Base-by-base conservation (phyloP, 805 yeast species). In the Torulaspora quercuum region DNA sequence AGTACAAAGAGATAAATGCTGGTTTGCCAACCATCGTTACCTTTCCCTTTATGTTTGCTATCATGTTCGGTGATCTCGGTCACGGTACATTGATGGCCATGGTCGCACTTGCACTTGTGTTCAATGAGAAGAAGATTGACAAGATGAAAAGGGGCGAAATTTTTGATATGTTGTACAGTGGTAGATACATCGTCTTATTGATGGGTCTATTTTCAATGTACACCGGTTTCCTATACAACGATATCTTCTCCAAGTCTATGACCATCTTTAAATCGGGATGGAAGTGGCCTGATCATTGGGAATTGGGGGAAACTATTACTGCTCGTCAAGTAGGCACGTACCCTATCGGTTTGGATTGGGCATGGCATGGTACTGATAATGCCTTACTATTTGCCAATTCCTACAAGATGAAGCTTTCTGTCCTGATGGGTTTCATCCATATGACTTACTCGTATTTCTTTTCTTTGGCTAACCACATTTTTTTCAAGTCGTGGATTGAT, bases 21-120 rank as follows among this genome's bases (percentile, higher is more conserved):
- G 87, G 86, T 37, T 68, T 81, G 43, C 80, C 89, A 11, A 77
- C 88, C 1, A 71, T 80, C 25, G 78, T 80, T 11, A 82, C 89
- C 0, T 82, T 82, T 63, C 89, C 89, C 10, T 82, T 81, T 55
- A 78, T 82, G 85, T 82, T 82, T 63, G 87, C 89, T 11, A 78
- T 82, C 44, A 82, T 82, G 89, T 82, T 82, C 64, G 89, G 89
- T 63, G 89, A 82, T 63, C 64, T 81, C 45, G 89, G 89, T 7
- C 89, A 82, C 55, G 89, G 89, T n/a, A 62, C 78, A 39, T 65
- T 82, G 37, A 64, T 82, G 53, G 57, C 73, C 19, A 55, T 78
- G 46, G 80, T 76, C 13, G 83, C 83, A 8, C 44, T 69, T 12
- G 54, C 64, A 3, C 59, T 82, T 41, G 81, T 81, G 7, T 51